Conservation (phyloP, 2,329 filamentous ascomycete genomes). For the Talaromyces sp. region DNA sequence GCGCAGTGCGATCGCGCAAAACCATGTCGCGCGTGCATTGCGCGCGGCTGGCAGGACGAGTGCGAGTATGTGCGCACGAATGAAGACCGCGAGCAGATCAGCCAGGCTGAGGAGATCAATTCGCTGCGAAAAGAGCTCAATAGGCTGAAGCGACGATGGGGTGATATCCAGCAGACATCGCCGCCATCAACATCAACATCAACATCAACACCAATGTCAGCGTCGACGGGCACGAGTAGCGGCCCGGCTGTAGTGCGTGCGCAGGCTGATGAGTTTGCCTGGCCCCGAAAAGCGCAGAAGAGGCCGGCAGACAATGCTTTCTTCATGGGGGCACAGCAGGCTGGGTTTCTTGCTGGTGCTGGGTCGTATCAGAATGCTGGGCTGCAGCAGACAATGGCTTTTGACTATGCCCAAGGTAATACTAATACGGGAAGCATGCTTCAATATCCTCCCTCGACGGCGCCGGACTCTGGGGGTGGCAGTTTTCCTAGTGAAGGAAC, state of each 20-base stretch:
- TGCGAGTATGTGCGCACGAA: conserved; percentile 24
- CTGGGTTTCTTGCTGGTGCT: neutral
- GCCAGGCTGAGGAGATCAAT: conserved; percentile 45
- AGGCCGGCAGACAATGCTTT: neutral
- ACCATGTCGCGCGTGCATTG: conserved; percentile 23
- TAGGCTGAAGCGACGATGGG: conserved; percentile 7
- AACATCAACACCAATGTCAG: neutral
- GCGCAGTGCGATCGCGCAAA: conserved; percentile 24
- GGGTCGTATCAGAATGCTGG: neutral
- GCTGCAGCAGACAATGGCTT: neutral
- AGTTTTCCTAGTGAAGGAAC: neutral
- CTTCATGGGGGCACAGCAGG: neutral
- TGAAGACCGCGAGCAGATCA: conserved; percentile 60
- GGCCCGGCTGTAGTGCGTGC: neutral
- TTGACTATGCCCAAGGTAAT: neutral
- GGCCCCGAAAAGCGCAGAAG: neutral
- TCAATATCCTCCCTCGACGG: neutral
- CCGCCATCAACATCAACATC: neutral
- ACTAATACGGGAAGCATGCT: neutral
- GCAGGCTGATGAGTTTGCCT: neutral
- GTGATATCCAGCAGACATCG: conserved; percentile 1
- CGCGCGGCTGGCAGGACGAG: conserved; percentile 22
- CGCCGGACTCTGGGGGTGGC: neutral
- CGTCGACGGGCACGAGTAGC: neutral
- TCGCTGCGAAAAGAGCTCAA: conserved; percentile 21